Percentiles rank a stretch among this genome's conserved stretches.
Conservation (phyloP, 2,329 filamentous ascomycete genomes). For the Colletotrichum kahawae region DNA sequence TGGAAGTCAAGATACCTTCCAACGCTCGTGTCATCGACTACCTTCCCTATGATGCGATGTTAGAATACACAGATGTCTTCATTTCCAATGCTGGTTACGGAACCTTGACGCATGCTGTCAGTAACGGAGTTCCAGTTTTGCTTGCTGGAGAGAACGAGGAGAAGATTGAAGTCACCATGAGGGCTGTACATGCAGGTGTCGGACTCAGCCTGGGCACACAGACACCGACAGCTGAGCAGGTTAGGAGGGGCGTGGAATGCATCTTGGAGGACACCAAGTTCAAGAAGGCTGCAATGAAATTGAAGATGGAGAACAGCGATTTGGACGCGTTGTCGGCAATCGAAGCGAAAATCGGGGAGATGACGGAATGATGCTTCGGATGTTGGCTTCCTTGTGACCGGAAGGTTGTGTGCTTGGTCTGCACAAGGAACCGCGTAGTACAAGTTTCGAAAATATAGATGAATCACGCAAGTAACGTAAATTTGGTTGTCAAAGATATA, state of each 20-base stretch:
- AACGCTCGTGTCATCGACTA: slow-evolving; percentile 53
- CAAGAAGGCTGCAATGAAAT: slow-evolving; percentile 6
- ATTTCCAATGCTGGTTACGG: slow-evolving; percentile 57
- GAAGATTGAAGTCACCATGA: slow-evolving; percentile 44
- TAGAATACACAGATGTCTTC: slow-evolving; percentile 49
- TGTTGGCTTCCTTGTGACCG: background rate
- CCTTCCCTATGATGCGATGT: slow-evolving; percentile 51
- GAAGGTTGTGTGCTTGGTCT: background rate
- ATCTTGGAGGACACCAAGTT: slow-evolving; percentile 1
- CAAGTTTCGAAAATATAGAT: background rate
- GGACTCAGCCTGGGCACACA: slow-evolving; percentile 48
- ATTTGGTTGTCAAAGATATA: background rate
- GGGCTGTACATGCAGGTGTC: slow-evolving; percentile 47
- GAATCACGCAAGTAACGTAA: background rate
- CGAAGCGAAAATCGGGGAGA: background rate
- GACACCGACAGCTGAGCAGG: slow-evolving; percentile 28
- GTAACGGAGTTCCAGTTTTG: slow-evolving; percentile 52
- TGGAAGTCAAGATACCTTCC: slow-evolving; percentile 26
- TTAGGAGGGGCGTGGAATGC: background rate
- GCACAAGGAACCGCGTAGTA: background rate
- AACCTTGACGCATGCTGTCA: slow-evolving; percentile 48
- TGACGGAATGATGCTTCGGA: background rate
- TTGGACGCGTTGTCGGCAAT: background rate
- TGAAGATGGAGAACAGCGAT: background rate
- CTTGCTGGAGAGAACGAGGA: slow-evolving; percentile 46